Evolutionary conservation across 140 eudicot species (phyloP), one percentile per base, ranked within the genome.

Genomic region (Flaveria floridana): DNA sequence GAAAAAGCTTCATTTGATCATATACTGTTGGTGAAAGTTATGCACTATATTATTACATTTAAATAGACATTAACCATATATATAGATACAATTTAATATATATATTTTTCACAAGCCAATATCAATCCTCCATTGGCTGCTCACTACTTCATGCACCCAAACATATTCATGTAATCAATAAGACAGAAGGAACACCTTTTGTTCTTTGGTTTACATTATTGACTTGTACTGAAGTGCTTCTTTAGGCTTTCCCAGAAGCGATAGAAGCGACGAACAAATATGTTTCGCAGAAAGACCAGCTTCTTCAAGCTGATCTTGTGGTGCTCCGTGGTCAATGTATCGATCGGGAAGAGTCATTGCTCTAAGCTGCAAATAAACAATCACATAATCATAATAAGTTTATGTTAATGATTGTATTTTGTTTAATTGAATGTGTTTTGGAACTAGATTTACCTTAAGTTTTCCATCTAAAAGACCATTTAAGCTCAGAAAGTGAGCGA

Each of bases 341-440:
- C 81, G 83, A 84, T 92, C 97, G 0, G 95, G 97, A 65, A 92
- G 96, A 41, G 88, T 84, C 96, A 92, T 89, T 70, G 97, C 82
- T 79, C 97, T 84, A 81, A 87, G 65, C 96, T 91, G 92, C 85
- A 85, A 18, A 13, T 56, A 37, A 46, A 41, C 68, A 64, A 9
- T 14, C 23, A 9, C 9, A 73, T n/a, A 47, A 10, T 56, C 18
- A 13, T 37, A 57, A 47, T 74, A 68, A 51, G 62, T 47, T 11
- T 37, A 28, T 9, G 15, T 70, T 71, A 25, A 25, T 12, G 44
- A 13, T 48, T 20, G 15, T 21, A 1, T 73, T 28, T 5, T 16
- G 6, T 59, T 3, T 5, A 57, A 61, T 15, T 20, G 58, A 58
- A 41, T 70, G 30, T 15, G 57, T 23, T 55, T 20, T 28, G 16